phyloP scores from a whole-genome alignment of 2,329 filamentous ascomycete genomes.

The Pezicula neosporulosa region DNA sequence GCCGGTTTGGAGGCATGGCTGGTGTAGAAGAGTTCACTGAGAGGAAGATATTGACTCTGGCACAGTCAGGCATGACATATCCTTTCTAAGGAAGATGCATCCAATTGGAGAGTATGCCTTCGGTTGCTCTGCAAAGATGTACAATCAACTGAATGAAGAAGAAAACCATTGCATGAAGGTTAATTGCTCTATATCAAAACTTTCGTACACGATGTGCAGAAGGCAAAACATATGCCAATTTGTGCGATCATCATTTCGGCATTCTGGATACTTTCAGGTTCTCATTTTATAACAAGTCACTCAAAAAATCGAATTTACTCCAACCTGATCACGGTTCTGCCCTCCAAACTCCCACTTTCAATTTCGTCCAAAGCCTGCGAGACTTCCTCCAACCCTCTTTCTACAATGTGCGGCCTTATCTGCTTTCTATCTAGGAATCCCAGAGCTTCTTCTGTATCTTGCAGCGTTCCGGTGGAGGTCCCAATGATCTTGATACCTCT shows the following conservation, averaged over 20 bases:
- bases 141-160: no score
- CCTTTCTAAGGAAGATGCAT: no score
- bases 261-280: no score
- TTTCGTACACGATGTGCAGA: no score
- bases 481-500: neutral
- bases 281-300: no score
- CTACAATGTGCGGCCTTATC: neutral
- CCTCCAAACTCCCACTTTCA: neutral
- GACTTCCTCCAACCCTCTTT: neutral
- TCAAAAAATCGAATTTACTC: no score
- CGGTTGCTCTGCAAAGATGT: no score
- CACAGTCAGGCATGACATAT: neutral
- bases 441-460: neutral
- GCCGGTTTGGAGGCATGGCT: slow-evolving; percentile 45
- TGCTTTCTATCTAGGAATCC: neutral
- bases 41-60: slow-evolving; percentile 60
- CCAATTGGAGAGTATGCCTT: no score
- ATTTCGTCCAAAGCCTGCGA: slow-evolving; percentile 1
- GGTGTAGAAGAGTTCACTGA: slow-evolving; percentile 59
- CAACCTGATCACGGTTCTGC: neutral
- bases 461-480: neutral
- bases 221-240: no score
- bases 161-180: no score
- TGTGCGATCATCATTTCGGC: no score
- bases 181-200: no score